phyloP scores from a whole-genome alignment of 805 yeast genomes.

The Spathaspora arborariae region DNA sequence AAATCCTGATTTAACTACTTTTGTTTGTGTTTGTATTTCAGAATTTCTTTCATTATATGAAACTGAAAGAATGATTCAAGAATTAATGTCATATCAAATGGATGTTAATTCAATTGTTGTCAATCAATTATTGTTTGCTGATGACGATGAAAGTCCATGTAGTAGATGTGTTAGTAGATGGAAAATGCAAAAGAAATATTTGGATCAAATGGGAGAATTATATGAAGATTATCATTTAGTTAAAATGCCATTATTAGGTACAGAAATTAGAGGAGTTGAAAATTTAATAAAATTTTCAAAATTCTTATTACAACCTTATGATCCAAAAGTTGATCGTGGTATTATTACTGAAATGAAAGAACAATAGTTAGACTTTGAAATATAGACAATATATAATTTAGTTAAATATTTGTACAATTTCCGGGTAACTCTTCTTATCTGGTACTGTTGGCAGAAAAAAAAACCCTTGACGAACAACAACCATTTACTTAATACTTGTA shows the following conservation, averaged over 20 bases:
- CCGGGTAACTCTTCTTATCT: not conserved
- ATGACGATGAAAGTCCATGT: slow-evolving; percentile 68
- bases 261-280: slow-evolving; percentile 90
- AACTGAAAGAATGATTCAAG: slow-evolving; percentile 97
- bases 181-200: slow-evolving; percentile 93
- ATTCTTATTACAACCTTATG: slow-evolving; percentile 74
- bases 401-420: not conserved
- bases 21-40: slow-evolving; percentile 94
- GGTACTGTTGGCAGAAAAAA: not conserved
- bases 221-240: slow-evolving; percentile 97
- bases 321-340: slow-evolving; percentile 57
- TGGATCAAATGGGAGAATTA: slow-evolving; percentile 91
- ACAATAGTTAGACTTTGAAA: slow-evolving; percentile 17
- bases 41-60: slow-evolving; percentile 95
- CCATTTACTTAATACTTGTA: not conserved
- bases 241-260: slow-evolving; percentile 91
- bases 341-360: slow-evolving; percentile 55
- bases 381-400: not conserved
- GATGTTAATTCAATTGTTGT: slow-evolving; percentile 96
- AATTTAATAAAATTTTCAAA: slow-evolving; percentile 80
- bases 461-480: not conserved
- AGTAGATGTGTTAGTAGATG: slow-evolving; percentile 89
- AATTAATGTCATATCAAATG: slow-evolving; percentile 88
- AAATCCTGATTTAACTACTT: slow-evolving; percentile 92
- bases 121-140: slow-evolving; percentile 89